These are phyloP conservation scores for Fagopyrum tataricum DNA, from an alignment of 148 eudicot genomes.

Conservation along the genomic window DNA sequence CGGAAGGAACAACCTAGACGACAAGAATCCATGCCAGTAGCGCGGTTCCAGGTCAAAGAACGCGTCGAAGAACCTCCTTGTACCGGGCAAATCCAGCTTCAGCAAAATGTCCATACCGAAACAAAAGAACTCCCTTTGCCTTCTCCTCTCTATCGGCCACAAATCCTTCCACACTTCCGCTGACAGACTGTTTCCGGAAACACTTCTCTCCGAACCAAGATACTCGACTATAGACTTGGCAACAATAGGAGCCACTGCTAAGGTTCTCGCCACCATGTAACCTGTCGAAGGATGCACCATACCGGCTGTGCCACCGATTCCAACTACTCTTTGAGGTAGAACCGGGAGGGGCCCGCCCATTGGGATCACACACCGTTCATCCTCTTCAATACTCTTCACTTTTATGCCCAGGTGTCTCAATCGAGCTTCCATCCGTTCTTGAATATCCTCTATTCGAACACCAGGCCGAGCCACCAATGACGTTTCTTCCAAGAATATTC, in stretches of 20 bases:
- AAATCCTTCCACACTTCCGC: slow-evolving; percentile 80
- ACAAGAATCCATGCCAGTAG: slow-evolving; percentile 97
- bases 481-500: slow-evolving; percentile 92
- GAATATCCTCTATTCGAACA: slow-evolving; percentile 65
- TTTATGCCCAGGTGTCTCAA: slow-evolving; percentile 75
- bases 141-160: slow-evolving; percentile 94
- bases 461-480: slow-evolving; percentile 98
- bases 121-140: slow-evolving; percentile 95
- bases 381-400: slow-evolving; percentile 87
- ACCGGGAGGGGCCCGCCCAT: slow-evolving; percentile 98
- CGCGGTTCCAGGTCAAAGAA: slow-evolving; percentile 95
- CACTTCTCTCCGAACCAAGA: slow-evolving; percentile 32
- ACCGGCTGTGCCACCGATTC: slow-evolving; percentile 97
- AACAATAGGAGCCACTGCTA: slow-evolving; percentile 94
- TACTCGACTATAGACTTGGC: slow-evolving; percentile 72
- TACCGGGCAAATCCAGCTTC: slow-evolving; percentile 85
- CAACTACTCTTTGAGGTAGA: slow-evolving; percentile 86
- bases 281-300: slow-evolving; percentile 99
- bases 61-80: slow-evolving; percentile 85
- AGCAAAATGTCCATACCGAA: slow-evolving; percentile 96
- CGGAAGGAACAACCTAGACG: slow-evolving; percentile 81
- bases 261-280: slow-evolving; percentile 95
- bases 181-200: slow-evolving; percentile 49
- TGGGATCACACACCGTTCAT: slow-evolving; percentile 87
- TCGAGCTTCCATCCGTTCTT: slow-evolving; percentile 89